phyloP scores from a whole-genome alignment of 495 filamentous ascomycete species.

The Xylaria nigripes region DNA sequence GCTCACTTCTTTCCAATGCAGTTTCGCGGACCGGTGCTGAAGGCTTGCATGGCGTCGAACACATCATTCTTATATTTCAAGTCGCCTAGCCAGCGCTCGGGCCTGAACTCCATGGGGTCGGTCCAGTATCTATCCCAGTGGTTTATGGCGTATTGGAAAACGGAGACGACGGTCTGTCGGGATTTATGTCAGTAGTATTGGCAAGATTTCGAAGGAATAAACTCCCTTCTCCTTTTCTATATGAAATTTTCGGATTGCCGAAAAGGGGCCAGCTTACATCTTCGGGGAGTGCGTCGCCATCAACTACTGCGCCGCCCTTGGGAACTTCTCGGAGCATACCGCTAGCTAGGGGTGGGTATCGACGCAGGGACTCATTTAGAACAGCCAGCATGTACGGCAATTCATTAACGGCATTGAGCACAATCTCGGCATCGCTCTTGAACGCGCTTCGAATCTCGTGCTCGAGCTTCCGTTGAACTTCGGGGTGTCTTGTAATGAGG shows the following conservation, averaged over 20 bases:
- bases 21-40: slow-evolving; percentile 45
- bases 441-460: slow-evolving; percentile 47
- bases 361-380: slow-evolving; percentile 49
- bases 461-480: slow-evolving; percentile 34
- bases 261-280: slow-evolving; percentile 19
- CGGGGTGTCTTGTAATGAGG: slow-evolving; percentile 41
- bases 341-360: slow-evolving; percentile 49
- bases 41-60: slow-evolving; percentile 41
- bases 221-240: background rate
- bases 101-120: slow-evolving; percentile 38
- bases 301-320: slow-evolving; percentile 38
- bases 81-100: slow-evolving; percentile 42
- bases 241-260: background rate
- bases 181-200: background rate
- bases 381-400: slow-evolving; percentile 50
- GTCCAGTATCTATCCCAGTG: slow-evolving; percentile 32
- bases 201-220: background rate
- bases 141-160: slow-evolving; percentile 43
- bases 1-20: slow-evolving; percentile 52
- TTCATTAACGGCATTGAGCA: slow-evolving; percentile 32
- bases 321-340: slow-evolving; percentile 40
- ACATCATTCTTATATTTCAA: slow-evolving; percentile 35
- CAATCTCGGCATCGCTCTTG: slow-evolving; percentile 44
- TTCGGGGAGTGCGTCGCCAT: slow-evolving; percentile 38
- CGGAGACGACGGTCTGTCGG: slow-evolving; percentile 38